Conservation (phyloP, 768 basidiomycete genomes). For the Boletales sp. region DNA sequence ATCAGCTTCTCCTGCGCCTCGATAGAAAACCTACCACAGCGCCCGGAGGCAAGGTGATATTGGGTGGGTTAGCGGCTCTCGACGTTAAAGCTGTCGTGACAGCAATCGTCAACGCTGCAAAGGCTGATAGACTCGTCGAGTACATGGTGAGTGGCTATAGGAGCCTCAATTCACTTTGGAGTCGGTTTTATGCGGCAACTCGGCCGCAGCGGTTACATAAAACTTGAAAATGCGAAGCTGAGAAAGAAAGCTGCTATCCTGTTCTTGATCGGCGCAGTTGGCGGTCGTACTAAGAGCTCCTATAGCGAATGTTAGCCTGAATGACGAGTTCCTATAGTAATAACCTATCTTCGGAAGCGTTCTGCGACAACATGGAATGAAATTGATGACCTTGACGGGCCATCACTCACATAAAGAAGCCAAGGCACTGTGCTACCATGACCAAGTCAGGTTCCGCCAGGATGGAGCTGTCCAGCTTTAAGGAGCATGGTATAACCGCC, state of each 20-base stretch:
- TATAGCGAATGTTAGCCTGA: too few relatives aligned
- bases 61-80: neutral
- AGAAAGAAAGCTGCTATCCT: neutral
- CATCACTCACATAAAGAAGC: too few relatives aligned
- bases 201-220: neutral
- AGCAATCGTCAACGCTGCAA: slow-evolving; percentile 6
- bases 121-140: neutral
- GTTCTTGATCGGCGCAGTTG: too few relatives aligned
- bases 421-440: too few relatives aligned
- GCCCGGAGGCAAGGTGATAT: slow-evolving; percentile 14
- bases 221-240: neutral
- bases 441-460: too few relatives aligned
- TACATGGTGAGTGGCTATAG: neutral
- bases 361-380: too few relatives aligned
- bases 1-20: neutral
- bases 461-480: too few relatives aligned
- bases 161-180: neutral
- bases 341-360: too few relatives aligned
- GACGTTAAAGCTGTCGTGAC: neutral
- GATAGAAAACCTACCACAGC: slow-evolving; percentile 20
- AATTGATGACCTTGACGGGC: too few relatives aligned
- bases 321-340: too few relatives aligned
- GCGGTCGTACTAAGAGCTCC: too few relatives aligned
- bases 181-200: neutral
- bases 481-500: too few relatives aligned